These are phyloP conservation scores for Pythium pectinolyticum DNA, from an alignment of 352 stramenopile genomes.

Conservation along the genomic window DNA sequence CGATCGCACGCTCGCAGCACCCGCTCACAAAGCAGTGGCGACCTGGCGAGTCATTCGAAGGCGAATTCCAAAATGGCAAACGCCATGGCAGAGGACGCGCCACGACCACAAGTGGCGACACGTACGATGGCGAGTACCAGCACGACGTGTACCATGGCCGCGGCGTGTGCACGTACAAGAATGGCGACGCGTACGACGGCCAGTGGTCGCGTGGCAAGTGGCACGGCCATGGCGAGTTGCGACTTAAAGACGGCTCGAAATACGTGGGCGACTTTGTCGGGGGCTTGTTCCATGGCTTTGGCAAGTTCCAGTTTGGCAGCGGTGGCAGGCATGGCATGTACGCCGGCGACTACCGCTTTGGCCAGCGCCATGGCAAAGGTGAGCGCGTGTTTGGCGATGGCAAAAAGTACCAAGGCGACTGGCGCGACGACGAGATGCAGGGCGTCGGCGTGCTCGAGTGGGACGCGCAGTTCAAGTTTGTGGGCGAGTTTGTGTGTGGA, in stretches of 20 bases:
- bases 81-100: conserved; percentile 55
- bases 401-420: conserved; percentile 70
- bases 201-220: conserved; percentile 61
- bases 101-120: conserved; percentile 39
- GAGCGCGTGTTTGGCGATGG: conserved; percentile 51
- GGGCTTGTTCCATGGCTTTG: conserved; percentile 60
- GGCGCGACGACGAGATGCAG: conserved; percentile 55
- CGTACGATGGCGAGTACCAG: conserved; percentile 57
- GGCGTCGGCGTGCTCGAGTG: conserved; percentile 58
- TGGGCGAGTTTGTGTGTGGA: conserved; percentile 56
- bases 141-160: conserved; percentile 53
- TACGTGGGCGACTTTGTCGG: conserved; percentile 61
- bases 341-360: conserved; percentile 53
- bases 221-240: conserved; percentile 54
- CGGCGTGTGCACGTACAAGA: conserved; percentile 56
- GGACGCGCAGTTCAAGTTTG: conserved; percentile 49
- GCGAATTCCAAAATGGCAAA: conserved; percentile 50
- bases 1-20: conserved; percentile 50
- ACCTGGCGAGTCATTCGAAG: conserved; percentile 62
- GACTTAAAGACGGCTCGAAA: conserved; percentile 43
- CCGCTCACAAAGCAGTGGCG: conserved; percentile 66
- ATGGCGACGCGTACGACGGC: conserved; percentile 69
- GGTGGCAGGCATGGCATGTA: conserved; percentile 58
- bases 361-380: conserved; percentile 60
- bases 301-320: conserved; percentile 46